Evolutionary conservation across 805 yeast species (phyloP).

Genomic region (Clavispora vitiphila): DNA sequence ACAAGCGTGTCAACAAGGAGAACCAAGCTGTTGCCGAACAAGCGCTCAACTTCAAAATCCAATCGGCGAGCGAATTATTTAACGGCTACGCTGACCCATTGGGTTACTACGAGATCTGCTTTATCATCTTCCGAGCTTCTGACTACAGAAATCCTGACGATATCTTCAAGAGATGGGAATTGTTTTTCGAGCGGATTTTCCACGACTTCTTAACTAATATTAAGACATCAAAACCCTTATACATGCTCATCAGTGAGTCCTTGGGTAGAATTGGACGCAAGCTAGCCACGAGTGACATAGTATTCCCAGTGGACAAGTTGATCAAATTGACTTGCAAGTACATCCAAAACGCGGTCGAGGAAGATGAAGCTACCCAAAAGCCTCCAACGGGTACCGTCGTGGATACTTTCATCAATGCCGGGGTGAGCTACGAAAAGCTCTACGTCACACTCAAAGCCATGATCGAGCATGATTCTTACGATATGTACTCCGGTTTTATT

Average conservation of each 20-base stretch:
- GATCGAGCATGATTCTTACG: slow-evolving; percentile 54
- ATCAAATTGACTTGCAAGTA: slow-evolving; percentile 60
- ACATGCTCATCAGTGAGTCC: slow-evolving; percentile 31
- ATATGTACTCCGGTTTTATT: slow-evolving; percentile 44
- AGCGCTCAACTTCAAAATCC: slow-evolving; percentile 58
- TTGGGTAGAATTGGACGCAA: slow-evolving; percentile 55
- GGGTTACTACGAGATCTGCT: slow-evolving; percentile 79
- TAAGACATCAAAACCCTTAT: slow-evolving; percentile 29
- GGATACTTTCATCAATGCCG: slow-evolving; percentile 59
- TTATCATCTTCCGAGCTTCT: slow-evolving; percentile 72
- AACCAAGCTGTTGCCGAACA: slow-evolving; percentile 48
- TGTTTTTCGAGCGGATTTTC: slow-evolving; percentile 51
- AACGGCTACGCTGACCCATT: slow-evolving; percentile 84
- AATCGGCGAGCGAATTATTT: slow-evolving; percentile 72
- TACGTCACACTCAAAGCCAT: slow-evolving; percentile 61
- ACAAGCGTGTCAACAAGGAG: slow-evolving; percentile 43
- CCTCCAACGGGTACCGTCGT: slow-evolving; percentile 53
- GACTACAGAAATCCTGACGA: slow-evolving; percentile 84
- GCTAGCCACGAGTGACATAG: slow-evolving; percentile 63
- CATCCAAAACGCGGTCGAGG: slow-evolving; percentile 36
- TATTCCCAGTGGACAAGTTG: slow-evolving; percentile 73
- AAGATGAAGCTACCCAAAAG: slow-evolving; percentile 25
- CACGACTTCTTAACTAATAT: slow-evolving; percentile 25
- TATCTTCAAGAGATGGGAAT: slow-evolving; percentile 75
- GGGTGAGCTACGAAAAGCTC: slow-evolving; percentile 58